Percentiles rank a stretch among this genome's conserved stretches.
Conservation (phyloP, 2,329 filamentous ascomycete genomes). For the Triangularia setosa region DNA sequence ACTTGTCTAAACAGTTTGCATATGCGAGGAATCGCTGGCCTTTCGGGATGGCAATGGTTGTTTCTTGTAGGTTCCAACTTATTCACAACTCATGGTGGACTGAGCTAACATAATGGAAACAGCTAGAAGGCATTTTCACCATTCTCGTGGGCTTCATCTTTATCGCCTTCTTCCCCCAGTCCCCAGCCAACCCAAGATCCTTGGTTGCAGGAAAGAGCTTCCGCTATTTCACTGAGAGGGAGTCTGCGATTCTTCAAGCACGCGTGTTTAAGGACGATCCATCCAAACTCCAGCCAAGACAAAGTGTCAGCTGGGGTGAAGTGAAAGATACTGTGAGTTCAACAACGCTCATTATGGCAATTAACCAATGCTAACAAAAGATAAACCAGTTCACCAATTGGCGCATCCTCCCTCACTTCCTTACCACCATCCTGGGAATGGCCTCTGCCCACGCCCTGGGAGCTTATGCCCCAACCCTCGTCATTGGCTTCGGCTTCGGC, state of each 20-base stretch:
- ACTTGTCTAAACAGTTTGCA: constrained; percentile 21
- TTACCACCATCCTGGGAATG: constrained; percentile 30
- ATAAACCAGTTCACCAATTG: constrained; percentile 34
- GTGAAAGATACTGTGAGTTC: constrained; percentile 33
- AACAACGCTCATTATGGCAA: background rate
- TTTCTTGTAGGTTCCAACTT: constrained; percentile 27
- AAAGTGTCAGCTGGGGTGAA: constrained; percentile 31
- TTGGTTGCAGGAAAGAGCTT: constrained; percentile 23
- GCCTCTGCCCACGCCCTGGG: constrained; percentile 29
- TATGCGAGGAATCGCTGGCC: constrained; percentile 31
- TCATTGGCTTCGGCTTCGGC: constrained; percentile 34
- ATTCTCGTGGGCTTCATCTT: constrained; percentile 33
- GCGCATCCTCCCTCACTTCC: constrained; percentile 34
- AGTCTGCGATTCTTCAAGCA: constrained; percentile 33
- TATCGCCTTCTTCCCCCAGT: constrained; percentile 30
- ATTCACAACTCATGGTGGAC: background rate
- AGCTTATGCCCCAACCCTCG: constrained; percentile 32
- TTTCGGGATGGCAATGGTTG: constrained; percentile 35
- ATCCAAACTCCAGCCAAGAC: constrained; percentile 29
- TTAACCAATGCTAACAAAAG: background rate
- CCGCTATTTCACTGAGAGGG: constrained; percentile 34
- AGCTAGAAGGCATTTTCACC: constrained; percentile 38
- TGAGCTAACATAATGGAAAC: background rate
- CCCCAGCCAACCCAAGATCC: constrained; percentile 30
- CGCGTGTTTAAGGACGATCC: constrained; percentile 36